These are phyloP conservation scores for Aspergillus fijiensis DNA, from an alignment of 2,329 filamentous ascomycete species.

Conservation along the genomic window DNA sequence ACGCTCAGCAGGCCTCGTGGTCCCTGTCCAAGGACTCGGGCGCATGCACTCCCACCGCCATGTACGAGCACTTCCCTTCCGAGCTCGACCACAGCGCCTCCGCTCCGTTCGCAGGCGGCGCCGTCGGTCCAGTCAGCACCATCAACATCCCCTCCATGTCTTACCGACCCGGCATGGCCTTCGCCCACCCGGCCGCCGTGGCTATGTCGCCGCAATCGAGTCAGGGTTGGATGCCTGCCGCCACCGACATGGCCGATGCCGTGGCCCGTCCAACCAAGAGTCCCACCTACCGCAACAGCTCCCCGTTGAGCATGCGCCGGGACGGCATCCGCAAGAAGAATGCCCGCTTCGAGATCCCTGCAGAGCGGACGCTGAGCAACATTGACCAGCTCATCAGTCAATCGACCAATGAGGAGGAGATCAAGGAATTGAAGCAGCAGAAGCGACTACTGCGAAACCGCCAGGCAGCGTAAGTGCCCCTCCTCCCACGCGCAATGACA, in stretches of 20 bases:
- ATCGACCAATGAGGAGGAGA: conserved; percentile 78
- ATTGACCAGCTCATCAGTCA: conserved; percentile 90
- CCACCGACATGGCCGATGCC: conserved; percentile 51
- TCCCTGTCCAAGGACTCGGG: conserved; percentile 64
- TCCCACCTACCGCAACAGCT: conserved; percentile 67
- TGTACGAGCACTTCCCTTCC: conserved; percentile 63
- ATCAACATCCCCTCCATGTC: conserved; percentile 42
- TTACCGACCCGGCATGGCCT: conserved; percentile 51
- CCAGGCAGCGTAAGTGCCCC: conserved; percentile 80
- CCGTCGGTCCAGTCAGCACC: conserved; percentile 41
- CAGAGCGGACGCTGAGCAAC: conserved; percentile 87
- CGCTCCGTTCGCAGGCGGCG: conserved; percentile 44
- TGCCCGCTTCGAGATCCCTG: conserved; percentile 92
- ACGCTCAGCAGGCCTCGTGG: conserved; percentile 58
- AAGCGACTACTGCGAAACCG: conserved; percentile 92
- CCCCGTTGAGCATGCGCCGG: conserved; percentile 69
- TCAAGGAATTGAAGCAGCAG: conserved; percentile 98
- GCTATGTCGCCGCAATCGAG: conserved; percentile 64
- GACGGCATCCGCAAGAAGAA: conserved; percentile 99
- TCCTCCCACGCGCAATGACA: conserved; percentile 22
- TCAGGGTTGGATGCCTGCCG: conserved; percentile 55
- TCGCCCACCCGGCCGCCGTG: conserved; percentile 49
- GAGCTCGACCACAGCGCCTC: conserved; percentile 51
- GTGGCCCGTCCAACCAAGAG: conserved; percentile 59
- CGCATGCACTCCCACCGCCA: conserved; percentile 70